phyloP scores from a whole-genome alignment of 139 green algal species.

The Coccomyxa sp. region DNA sequence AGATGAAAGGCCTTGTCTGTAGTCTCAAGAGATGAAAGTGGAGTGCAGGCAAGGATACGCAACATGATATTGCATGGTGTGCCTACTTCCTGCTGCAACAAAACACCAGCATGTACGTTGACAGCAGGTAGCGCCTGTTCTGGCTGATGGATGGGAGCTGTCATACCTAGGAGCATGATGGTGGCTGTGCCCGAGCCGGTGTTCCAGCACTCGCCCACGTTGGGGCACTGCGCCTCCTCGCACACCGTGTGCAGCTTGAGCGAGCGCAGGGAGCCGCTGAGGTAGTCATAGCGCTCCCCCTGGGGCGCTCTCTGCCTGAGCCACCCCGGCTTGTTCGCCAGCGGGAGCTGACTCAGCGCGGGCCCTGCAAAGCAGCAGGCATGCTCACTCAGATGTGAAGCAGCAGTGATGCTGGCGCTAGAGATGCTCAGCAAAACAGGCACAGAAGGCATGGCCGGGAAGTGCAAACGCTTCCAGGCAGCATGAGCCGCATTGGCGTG shows the following conservation, averaged over 20 bases:
- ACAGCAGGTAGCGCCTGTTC: too few relatives aligned
- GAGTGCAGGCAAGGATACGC: too few relatives aligned
- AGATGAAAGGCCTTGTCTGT: too few relatives aligned
- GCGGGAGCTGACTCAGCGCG: neutral
- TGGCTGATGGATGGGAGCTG: too few relatives aligned
- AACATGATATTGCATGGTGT: too few relatives aligned
- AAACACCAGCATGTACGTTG: too few relatives aligned
- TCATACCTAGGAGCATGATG: conserved; percentile 79
- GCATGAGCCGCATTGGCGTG: neutral
- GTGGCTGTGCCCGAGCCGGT: conserved; percentile 66
- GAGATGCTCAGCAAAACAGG: neutral
- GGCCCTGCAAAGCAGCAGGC: conserved; percentile 7
- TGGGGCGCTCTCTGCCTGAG: conserved; percentile 90
- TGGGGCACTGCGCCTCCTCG: conserved; percentile 90
- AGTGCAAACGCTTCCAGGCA: neutral
- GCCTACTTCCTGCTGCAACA: too few relatives aligned
- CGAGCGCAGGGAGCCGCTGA: conserved; percentile 66
- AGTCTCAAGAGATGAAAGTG: too few relatives aligned
- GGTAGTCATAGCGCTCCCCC: conserved; percentile 78
- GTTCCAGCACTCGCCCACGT: conserved; percentile 91
- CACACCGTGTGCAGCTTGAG: conserved; percentile 89
- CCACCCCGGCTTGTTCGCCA: conserved; percentile 85
- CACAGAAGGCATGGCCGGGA: neutral
- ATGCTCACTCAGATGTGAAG: neutral
- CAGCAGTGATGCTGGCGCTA: too few relatives aligned